Evolutionary conservation across 1,139 yeast species (phyloP), one percentile per base, ranked within the genome.

Genomic region (Diutina neorugosa): DNA sequence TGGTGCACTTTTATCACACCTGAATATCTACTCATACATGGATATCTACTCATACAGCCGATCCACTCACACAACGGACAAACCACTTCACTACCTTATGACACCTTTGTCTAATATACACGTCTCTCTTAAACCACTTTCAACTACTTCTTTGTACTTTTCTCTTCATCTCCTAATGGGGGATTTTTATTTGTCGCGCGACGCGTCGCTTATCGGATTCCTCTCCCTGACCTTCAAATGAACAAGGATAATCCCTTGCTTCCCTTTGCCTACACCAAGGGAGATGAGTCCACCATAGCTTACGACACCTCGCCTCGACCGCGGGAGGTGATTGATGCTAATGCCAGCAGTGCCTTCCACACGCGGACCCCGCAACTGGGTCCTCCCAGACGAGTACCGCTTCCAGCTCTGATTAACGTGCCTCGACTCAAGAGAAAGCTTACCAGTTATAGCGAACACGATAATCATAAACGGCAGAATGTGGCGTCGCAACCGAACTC

Each of bases 381-480:
- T 56, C n/a, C 34, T 59, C 52, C 52, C 54, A 54, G 44, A 40
- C 53, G 54, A 23, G 55, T 51, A 18, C 54, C 53, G 43, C 62
- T 63, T 2, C 73, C 73, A 2, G 53, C 57, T 6, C 55, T 69
- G 42, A n/a, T 31, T 43, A 55, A 61, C 37, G 64, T 65, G 0
- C 78, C 78, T 6, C 65, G 68, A 18, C 65, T 74, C 58, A 74
- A 74, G 55, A 64, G 79, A 54, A 70, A 72, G 54, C 69, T 71
- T 0, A 76, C 66, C 41, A 71, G 76, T 60, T 74, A 74, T 58
- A 73, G 73, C 53, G 78, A 74, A 53, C 72, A 72, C 53, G 77
- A 73, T 58, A 72, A 74, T 54, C 58, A 72, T 25, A 74, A 74
- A 54, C 63, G 76, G 56, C 60, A 31, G n/a, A 31, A 31, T n/a